Evolutionary conservation across 169 alveolate species (phyloP), one percentile per base, ranked within the genome.

Genomic region (Cyclospora cayetanensis): DNA sequence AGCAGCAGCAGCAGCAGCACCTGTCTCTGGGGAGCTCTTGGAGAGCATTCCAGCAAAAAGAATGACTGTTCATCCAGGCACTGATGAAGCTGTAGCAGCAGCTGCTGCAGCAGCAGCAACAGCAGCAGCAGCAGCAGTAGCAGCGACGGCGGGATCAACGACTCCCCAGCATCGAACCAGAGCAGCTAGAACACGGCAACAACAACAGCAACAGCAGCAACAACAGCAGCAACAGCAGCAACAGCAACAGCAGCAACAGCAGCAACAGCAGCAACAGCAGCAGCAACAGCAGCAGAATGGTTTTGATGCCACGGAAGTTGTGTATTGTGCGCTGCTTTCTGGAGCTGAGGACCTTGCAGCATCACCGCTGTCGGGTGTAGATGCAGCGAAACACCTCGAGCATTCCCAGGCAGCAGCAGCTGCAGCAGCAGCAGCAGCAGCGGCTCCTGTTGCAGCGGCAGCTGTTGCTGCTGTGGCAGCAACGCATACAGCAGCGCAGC

Each of bases 261-360:
- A 43, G 66, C 63, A n/a, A 41, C 85, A 41, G 65, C 85, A 41
- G 43, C 87, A 76, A 31, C 76, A 65, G 76, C 83, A 35, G 83
- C 87, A 76, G 68, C 87, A 76, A 46, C 87, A 76, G 42, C 46
- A 76, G 68, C 87, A 76, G 43, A n/a, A 76, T 27, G 70, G 68
- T 15, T 43, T 76, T 34, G 87, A 76, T 34, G 27, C 87, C 41
- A 46, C 87, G 29, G 87, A 43, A 42, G 87, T 46, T 7, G 87
- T 46, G 1, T 42, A 42, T 52, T 42, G 63, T 20, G 87, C 70
- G 31, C 87, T 76, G 34, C 68, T 76, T 7, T 76, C 87, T 27
- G 87, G 87, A 5, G 68, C 87, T 3, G 87, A 76, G 68, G 70
- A 76, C 9, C 68, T 53, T 4, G 87, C 87, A 25, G 87, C 87